A percentile compares a stretch with the other conserved stretches of the same genome.
Conservation (phyloP, 495 filamentous ascomycete species). For the Staphylotrichum longicolle region DNA sequence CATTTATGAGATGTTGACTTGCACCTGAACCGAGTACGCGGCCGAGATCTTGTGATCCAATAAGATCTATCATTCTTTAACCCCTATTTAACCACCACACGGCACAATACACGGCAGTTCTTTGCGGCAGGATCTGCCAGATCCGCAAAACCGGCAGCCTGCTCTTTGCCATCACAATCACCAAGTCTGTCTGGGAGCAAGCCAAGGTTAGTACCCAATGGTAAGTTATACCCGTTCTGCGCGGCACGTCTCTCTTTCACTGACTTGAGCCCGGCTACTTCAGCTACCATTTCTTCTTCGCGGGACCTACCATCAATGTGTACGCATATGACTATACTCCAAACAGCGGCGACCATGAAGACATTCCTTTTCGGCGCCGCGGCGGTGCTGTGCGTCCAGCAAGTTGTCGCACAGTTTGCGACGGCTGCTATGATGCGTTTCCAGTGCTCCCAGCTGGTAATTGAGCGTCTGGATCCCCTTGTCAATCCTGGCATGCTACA, state of each 20-base stretch:
- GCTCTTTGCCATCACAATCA: no score
- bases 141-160: not conserved
- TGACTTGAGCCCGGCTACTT: no score
- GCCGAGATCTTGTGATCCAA: no score
- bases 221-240: no score
- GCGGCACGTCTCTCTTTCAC: no score
- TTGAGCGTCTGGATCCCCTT: slow-evolving; percentile 45
- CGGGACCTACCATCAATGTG: no score
- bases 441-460: slow-evolving; percentile 44
- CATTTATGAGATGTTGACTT: no score
- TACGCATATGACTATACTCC: no score
- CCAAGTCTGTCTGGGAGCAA: no score
- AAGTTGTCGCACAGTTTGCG: slow-evolving; percentile 29
- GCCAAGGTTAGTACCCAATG: no score
- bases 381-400: slow-evolving; percentile 30
- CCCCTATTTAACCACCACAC: slow-evolving; percentile 5
- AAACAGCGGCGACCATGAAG: slow-evolving; percentile 23
- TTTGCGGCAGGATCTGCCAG: not conserved
- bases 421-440: slow-evolving; percentile 46
- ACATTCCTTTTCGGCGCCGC: slow-evolving; percentile 27
- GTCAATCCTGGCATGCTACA: slow-evolving; percentile 42
- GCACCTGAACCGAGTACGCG: no score
- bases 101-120: slow-evolving; percentile 9
- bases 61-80: not conserved
- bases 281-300: no score